phyloP scores from a whole-genome alignment of 2,329 filamentous ascomycete genomes.

The Drechmeria coniospora region DNA sequence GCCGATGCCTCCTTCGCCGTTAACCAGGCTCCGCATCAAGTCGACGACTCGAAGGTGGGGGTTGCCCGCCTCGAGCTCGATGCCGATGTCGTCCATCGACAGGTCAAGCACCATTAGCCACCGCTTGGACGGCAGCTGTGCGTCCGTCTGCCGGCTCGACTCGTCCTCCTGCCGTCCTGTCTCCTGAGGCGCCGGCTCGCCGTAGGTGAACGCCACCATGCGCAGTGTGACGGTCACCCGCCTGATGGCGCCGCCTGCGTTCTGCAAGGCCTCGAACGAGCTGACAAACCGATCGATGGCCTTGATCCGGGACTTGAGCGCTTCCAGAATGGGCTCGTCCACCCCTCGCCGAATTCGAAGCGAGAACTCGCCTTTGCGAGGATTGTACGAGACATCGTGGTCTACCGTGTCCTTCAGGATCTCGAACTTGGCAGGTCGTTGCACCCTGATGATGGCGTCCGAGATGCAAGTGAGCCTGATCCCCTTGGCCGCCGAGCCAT shows the following conservation, averaged over 20 bases:
- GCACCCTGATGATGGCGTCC: conserved; percentile 39
- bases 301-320: conserved; percentile 44
- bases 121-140: conserved; percentile 8
- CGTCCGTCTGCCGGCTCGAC: background rate
- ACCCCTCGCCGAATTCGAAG: conserved; percentile 43
- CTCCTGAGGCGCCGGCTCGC: conserved; percentile 11
- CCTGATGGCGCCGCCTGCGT: conserved; percentile 36
- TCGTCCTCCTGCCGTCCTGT: background rate
- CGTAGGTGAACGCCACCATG: conserved; percentile 56
- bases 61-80: conserved; percentile 46
- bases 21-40: conserved; percentile 41
- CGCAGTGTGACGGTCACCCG: conserved; percentile 45
- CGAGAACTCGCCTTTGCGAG: conserved; percentile 43
- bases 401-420: conserved; percentile 41
- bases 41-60: conserved; percentile 52
- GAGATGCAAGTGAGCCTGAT: conserved; percentile 25
- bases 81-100: conserved; percentile 32
- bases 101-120: conserved; percentile 47
- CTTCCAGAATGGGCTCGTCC: conserved; percentile 41
- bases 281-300: conserved; percentile 56
- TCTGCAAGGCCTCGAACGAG: conserved; percentile 51
- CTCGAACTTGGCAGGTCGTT: conserved; percentile 36
- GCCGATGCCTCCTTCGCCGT: conserved; percentile 35
- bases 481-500: conserved; percentile 4
- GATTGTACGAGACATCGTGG: conserved; percentile 46